Conservation (phyloP, 345 rosid genomes). For the Pseudoturritis turrita region DNA sequence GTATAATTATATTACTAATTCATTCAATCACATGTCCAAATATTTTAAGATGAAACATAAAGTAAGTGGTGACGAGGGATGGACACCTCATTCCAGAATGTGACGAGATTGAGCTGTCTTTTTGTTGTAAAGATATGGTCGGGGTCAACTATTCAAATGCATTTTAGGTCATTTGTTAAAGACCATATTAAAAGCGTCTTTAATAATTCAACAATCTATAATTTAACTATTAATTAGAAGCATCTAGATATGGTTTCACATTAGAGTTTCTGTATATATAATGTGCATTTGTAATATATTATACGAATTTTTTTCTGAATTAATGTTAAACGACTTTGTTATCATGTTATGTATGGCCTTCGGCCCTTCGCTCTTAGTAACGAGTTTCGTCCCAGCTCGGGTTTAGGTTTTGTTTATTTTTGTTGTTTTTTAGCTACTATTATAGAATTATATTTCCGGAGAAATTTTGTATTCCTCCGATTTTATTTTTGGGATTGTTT, state of each 20-base stretch:
- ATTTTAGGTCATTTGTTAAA: neutral
- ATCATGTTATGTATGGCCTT: neutral
- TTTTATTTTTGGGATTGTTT: no score
- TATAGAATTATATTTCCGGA: no score
- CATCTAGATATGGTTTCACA: slow-evolving; percentile 9
- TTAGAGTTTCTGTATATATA: neutral
- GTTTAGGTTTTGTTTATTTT: no score
- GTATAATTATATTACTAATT: neutral
- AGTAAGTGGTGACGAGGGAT: neutral
- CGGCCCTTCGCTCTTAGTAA: no score
- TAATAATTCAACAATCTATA: neutral
- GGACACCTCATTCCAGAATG: slow-evolving; percentile 16
- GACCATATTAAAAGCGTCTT: neutral
- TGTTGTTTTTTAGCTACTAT: no score
- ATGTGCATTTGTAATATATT: neutral
- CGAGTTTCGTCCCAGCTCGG: no score
- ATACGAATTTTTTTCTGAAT: neutral
- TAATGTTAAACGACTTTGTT: neutral
- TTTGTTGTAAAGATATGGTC: slow-evolving; percentile 14
- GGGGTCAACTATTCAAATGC: slow-evolving; percentile 17
- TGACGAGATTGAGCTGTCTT: slow-evolving; percentile 23
- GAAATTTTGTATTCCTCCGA: no score
- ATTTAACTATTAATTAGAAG: neutral
- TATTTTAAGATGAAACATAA: slow-evolving; percentile 4
- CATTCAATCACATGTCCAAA: slow-evolving; percentile 3